phyloP scores from a whole-genome alignment of 2,329 filamentous ascomycete genomes.

The Botrytis byssoidea region DNA sequence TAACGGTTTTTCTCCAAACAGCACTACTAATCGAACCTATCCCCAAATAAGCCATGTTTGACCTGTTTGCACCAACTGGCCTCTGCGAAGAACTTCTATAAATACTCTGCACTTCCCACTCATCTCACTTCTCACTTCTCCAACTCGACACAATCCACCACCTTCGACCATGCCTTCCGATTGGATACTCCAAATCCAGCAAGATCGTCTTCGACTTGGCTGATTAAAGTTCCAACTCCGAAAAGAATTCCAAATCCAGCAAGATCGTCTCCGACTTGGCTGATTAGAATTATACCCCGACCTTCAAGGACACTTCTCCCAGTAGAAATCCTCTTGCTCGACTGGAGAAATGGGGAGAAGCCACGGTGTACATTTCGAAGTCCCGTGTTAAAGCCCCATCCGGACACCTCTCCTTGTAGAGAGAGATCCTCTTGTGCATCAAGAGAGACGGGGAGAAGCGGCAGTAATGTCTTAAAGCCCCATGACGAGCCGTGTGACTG shows the following conservation, averaged over 20 bases:
- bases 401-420: not conserved
- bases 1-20: not conserved
- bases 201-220: not conserved
- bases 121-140: not conserved
- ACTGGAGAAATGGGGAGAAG: not conserved
- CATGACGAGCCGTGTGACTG: no score
- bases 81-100: not conserved
- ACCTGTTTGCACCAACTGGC: not conserved
- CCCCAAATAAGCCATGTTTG: constrained; percentile 4
- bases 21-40: not conserved
- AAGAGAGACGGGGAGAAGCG: not conserved
- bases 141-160: not conserved
- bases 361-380: not conserved
- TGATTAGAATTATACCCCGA: not conserved
- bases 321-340: not conserved
- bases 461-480: not conserved
- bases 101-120: not conserved
- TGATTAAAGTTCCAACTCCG: not conserved
- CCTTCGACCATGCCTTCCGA: not conserved
- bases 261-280: not conserved
- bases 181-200: not conserved
- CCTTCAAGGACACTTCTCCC: not conserved
- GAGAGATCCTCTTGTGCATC: not conserved
- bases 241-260: not conserved
- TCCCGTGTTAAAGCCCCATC: no score